Base-by-base conservation (phyloP, 768 basidiomycete genomes). In the Paxillus involutus region DNA sequence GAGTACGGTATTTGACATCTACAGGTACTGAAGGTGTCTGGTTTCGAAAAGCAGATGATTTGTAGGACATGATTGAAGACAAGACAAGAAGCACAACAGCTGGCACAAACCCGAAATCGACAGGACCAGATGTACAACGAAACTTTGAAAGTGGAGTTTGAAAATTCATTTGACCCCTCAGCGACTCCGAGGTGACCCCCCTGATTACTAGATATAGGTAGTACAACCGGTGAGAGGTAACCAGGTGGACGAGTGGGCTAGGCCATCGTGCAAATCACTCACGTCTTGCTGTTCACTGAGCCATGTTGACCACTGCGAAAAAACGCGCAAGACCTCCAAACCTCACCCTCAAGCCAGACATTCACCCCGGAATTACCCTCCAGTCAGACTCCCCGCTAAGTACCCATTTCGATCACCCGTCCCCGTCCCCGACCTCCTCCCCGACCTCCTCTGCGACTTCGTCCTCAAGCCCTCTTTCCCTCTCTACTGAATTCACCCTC, bases 261-360 rank as follows among this genome's bases (percentile, higher is more conserved):
- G 13, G 29, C n/a, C 30, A 12, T 33, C 17, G n/a, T 32, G 16
- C 16, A 51, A 19, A n/a, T 35, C 21, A 21, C 21, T 21, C 21
- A 21, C 21, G 42, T 24, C 39, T 16, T 14, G 8, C 36, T 26
- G 9, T 11, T 52, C 26, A 26, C 16, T 26, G 26, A 24, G 21
- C 37, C 24, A 50, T 54, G 35, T 35, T 12, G 35, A 35, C 35
- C 5, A 6, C 35, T 35, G 44, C 44, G 37, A 45, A 40, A 50
- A 78, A 76, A 65, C 77, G 80, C 45, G 69, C 70, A 50, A 76
- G 80, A 17, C 82, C 82, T 7, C 81, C 82, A 24, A 80, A 78
- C 50, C 77, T 83, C 55, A 77, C 80, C 36, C 68, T 84, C 26
- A 58, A 61, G 51, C 61, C 67, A 44, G 50, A 52, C 49, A 55